These are phyloP conservation scores for Phalaenopsis hybrid DNA, from an alignment of 116 monocot species.

Conservation along the genomic window DNA sequence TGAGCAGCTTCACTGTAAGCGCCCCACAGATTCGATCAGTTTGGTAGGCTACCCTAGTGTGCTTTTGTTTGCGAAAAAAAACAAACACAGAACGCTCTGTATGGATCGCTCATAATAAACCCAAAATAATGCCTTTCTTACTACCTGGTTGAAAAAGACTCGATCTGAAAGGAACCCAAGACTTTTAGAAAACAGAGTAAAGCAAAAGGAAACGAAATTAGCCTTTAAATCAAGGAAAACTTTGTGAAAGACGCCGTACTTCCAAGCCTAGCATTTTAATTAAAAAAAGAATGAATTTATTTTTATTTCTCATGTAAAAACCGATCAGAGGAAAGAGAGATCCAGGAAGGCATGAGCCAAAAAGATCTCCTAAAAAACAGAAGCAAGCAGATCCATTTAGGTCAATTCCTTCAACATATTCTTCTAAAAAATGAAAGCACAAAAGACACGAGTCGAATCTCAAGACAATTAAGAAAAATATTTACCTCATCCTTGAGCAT, in stretches of 20 bases:
- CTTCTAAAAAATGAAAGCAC: neutral
- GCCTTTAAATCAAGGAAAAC: neutral
- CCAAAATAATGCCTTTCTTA: neutral
- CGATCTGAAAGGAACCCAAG: neutral
- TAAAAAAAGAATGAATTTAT: neutral
- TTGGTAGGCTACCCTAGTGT: too few species aligned
- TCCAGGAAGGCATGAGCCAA: neutral
- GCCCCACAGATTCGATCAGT: too few species aligned
- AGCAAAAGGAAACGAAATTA: neutral
- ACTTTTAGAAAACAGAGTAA: neutral
- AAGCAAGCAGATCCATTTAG: conserved; percentile 3
- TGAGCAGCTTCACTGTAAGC: too few species aligned
- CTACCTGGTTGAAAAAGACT: neutral
- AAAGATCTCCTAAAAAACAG: neutral
- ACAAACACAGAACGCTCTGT: too few species aligned
- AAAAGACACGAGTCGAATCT: neutral
- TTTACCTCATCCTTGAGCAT: conserved; percentile 87
- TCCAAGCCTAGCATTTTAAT: neutral
- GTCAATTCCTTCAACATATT: neutral
- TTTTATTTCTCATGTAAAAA: neutral
- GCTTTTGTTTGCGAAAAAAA: too few species aligned
- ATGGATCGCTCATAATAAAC: too few species aligned
- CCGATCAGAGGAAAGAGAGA: neutral
- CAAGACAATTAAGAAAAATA: neutral
- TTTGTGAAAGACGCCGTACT: neutral